These are phyloP conservation scores for Carpinus fangiana DNA, from an alignment of 306 rosid genomes.

Conservation along the genomic window DNA sequence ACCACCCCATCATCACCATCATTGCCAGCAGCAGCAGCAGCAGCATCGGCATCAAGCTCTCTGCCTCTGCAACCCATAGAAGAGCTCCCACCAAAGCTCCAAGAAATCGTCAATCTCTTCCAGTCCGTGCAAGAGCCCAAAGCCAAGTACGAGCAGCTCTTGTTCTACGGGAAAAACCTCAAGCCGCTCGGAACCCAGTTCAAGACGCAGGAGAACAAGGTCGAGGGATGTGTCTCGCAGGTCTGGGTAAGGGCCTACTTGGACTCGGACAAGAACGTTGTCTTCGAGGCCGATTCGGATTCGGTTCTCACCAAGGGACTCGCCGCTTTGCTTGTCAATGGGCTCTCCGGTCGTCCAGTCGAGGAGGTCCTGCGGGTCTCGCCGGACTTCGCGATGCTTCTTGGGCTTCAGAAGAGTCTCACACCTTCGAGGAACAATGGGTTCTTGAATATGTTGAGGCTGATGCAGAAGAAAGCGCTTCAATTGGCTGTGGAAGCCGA, in stretches of 20 bases:
- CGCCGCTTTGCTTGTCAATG: conserved; percentile 82
- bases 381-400: conserved; percentile 69
- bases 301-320: conserved; percentile 85
- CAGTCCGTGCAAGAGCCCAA: conserved; percentile 77
- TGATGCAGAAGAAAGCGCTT: conserved; percentile 89
- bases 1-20: conserved; percentile 28
- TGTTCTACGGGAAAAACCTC: conserved; percentile 85
- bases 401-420: conserved; percentile 91
- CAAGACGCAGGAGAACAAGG: conserved; percentile 76
- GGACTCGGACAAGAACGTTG: conserved; percentile 55
- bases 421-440: conserved; percentile 93
- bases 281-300: conserved; percentile 91
- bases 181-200: conserved; percentile 66
- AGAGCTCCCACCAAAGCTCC: conserved; percentile 96
- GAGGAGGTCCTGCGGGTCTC: conserved; percentile 61
- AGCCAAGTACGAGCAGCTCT: conserved; percentile 87
- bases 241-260: conserved; percentile 96
- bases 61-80: conserved; percentile 66
- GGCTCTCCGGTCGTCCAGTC: conserved; percentile 73
- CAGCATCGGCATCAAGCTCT: conserved; percentile 38
- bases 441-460: conserved; percentile 82
- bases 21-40: conserved; percentile 6
- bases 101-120: conserved; percentile 76
- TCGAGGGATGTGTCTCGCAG: conserved; percentile 96
- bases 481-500: conserved; percentile 56